Evolutionary conservation across 495 filamentous ascomycete species (phyloP).

Genomic region (Tuber umbilicatum): DNA sequence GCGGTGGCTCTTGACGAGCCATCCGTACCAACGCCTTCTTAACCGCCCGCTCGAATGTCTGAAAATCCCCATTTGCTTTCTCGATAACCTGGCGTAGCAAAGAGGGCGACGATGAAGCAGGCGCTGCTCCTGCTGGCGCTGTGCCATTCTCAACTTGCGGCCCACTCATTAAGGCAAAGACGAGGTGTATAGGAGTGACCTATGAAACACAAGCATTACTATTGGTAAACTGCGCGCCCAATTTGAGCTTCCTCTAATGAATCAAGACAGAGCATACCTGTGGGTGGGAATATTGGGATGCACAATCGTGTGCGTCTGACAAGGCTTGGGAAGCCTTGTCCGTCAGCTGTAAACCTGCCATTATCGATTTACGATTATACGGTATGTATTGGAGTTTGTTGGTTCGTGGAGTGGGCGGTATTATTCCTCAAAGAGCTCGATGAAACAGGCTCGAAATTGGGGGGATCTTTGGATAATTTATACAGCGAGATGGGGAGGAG

Average conservation of each 20-base stretch:
- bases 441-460: background rate
- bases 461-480: background rate
- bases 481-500: background rate
- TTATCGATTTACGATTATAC: background rate
- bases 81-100: constrained; percentile 92
- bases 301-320: constrained; percentile 73
- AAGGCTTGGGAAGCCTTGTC: constrained; percentile 84
- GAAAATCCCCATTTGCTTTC: constrained; percentile 84
- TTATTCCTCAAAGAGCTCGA: background rate
- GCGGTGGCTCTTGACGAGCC: constrained; percentile 89
- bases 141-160: constrained; percentile 66
- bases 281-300: constrained; percentile 79
- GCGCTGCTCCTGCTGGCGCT: constrained; percentile 58
- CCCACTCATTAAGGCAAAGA: constrained; percentile 71
- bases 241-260: background rate
- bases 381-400: background rate
- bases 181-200: constrained; percentile 71
- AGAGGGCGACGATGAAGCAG: constrained; percentile 56
- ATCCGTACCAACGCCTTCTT: constrained; percentile 87
- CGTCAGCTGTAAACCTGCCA: constrained; percentile 59
- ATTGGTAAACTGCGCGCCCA: background rate
- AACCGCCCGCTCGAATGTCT: constrained; percentile 74
- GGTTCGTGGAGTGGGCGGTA: background rate
- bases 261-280: constrained; percentile 53
- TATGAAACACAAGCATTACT: background rate